Base-by-base conservation (phyloP, 148 eudicot species). In the Rhododendron henanense region DNA sequence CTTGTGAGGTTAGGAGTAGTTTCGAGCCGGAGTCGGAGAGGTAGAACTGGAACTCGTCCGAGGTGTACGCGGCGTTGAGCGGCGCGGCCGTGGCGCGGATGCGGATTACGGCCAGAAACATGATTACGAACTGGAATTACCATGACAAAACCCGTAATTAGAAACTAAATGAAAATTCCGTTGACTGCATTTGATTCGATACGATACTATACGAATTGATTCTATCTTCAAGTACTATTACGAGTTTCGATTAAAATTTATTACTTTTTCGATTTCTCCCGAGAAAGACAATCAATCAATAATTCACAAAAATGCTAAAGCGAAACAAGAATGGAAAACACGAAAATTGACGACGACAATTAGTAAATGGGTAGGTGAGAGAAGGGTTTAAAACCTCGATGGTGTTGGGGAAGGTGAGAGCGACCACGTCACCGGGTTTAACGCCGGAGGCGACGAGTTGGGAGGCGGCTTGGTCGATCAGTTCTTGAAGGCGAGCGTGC, bases 381-480 rank as follows among this genome's bases (percentile, higher is more conserved):
- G 23, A 48, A 53, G 21, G 33, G 1, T n/a, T 65, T 10, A 53
- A 37, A 1, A 95, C 99, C 97, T 96, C 99, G 55, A 96, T 85
- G 85, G 96, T 91, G 87, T 95, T 96, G 51, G 97, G 96, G 84
- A 95, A 96, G 83, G 98, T 94, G 84, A 96, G 95, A n/a, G 99
- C 99, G 71, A 96, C 93, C 61, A 94, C 97, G 23, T 94, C 95
- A 81, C 96, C 94, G 47, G 97, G 93, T 33, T 69, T 81, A 69
- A 96, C 91, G 21, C 97, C 98, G 85, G 95, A 90, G 88, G 93
- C 81, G 80, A 90, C 33, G 37, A 96, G 94, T 0, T 84, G 87
- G 15, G 87, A 50, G 63, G 96, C 96, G 83, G 97, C 96, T 3
- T 78, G 84, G 6, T 92, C 91, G 41, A 96, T 81, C 15, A 96